phyloP scores from a whole-genome alignment of 2,329 filamentous ascomycete genomes.

The Ophiostoma sp. region DNA sequence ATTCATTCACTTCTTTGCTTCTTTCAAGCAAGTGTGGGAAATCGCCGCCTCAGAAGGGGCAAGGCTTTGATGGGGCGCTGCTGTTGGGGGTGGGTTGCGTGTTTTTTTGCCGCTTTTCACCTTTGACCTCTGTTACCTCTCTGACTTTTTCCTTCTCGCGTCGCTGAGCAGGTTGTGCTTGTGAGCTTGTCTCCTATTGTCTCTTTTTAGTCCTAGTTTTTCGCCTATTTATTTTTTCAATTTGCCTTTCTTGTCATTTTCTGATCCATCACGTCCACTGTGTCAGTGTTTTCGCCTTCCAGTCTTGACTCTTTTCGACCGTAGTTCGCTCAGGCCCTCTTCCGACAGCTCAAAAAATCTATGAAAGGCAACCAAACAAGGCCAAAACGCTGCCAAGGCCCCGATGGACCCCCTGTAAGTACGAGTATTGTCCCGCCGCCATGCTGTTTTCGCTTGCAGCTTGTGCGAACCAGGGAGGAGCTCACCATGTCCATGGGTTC shows the following conservation, averaged over 20 bases:
- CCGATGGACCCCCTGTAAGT: neutral
- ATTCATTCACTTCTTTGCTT: neutral
- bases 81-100: neutral
- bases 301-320: neutral
- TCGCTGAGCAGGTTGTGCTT: neutral
- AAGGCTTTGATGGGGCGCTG: neutral
- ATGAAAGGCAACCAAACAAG: neutral
- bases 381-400: neutral
- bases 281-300: neutral
- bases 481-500: neutral
- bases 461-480: neutral
- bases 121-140: neutral
- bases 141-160: neutral
- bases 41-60: neutral
- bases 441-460: neutral
- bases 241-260: neutral
- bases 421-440: neutral
- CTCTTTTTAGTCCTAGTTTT: neutral
- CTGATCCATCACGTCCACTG: neutral
- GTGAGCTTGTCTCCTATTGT: neutral
- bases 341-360: neutral
- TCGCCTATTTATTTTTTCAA: neutral
- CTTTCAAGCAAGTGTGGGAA: neutral
- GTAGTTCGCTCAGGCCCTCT: neutral
- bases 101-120: neutral